Evolutionary conservation across 768 basidiomycete species (phyloP).

Genomic region (Mrakia gelida): DNA sequence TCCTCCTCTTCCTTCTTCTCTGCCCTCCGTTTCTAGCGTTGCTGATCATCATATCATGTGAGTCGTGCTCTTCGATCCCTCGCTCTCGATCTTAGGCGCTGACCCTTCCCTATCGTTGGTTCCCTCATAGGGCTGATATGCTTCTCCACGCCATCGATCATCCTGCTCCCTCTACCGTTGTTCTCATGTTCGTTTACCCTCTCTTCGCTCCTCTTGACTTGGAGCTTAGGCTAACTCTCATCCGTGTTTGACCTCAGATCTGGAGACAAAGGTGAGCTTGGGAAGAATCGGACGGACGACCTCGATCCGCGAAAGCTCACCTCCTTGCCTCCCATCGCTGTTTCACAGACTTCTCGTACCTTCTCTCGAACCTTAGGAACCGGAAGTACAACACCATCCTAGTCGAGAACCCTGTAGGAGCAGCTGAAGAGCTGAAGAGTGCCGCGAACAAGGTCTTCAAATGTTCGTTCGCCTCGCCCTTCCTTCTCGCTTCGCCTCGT

Average conservation of each 20-base stretch:
- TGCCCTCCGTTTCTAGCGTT: neutral
- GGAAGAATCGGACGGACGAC: neutral
- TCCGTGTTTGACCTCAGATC: neutral
- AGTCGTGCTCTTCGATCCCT: neutral
- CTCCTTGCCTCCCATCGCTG: neutral
- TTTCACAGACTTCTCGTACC: slow-evolving; percentile 20
- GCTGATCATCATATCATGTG: slow-evolving; percentile 19
- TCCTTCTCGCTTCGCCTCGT: neutral
- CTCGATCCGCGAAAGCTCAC: neutral
- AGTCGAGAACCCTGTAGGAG: slow-evolving; percentile 18
- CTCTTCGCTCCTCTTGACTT: neutral
- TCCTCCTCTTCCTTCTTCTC: neutral
- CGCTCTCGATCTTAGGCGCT: neutral
- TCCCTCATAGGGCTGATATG: slow-evolving; percentile 19
- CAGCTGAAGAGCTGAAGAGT: slow-evolving; percentile 28
- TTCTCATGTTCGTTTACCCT: slow-evolving; percentile 9
- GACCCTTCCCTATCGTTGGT: neutral
- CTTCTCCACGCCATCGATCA: slow-evolving; percentile 14
- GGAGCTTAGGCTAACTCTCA: neutral
- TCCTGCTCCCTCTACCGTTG: slow-evolving; percentile 22
- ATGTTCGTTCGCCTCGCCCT: neutral
- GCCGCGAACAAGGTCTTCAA: slow-evolving; percentile 14
- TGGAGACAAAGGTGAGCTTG: slow-evolving; percentile 10
- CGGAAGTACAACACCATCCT: slow-evolving; percentile 15
- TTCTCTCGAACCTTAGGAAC: slow-evolving; percentile 19